Base-by-base conservation (phyloP, 148 eudicot species). In the Dysphania ambrosioides region DNA sequence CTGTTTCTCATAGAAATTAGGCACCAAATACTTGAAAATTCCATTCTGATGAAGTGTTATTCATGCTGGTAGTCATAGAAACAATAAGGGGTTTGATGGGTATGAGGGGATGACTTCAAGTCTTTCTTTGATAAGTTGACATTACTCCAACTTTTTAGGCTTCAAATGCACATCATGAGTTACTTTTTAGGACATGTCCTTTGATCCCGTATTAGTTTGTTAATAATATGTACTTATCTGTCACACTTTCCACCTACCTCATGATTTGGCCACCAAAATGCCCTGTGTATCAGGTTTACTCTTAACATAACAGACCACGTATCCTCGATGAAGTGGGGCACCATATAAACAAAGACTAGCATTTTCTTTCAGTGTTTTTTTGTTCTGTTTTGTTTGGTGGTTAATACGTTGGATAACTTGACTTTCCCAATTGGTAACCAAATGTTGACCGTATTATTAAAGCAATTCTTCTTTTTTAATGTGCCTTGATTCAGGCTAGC, bases 71-170 rank as follows among this genome's bases (percentile, higher is more conserved):
- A 34, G 8, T 18, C 4, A 31, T 7, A 58, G 49, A 21, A 71
- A 23, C 34, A 34, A 58, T 19, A 47, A 26, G 36, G 44, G 38
- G 36, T 65, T 65, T 35, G 68, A 35, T 36, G 44, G 68, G 68
- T 36, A 27, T 65, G 47, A 35, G 68, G 38, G 35, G 47, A 18
- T 65, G 68, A 16, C 68, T 65, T 65, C 44, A 65, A 65, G 68
- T 36, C 27, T 65, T 35, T 36, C 38, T 4, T 21, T 65, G 68
- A 65, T 9, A 65, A 65, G 44, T 36, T 10, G 68, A 65, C 68
- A 35, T 65, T 63, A 40, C 41, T 63, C 67, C 67, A 34, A 63
- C 31, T 8, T 63, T 63, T 18, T 16, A 16, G 29, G 36, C 66
- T 61, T 61, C 9, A 61, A 61, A 10, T 15, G 67, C 67, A 36